These are phyloP conservation scores for Candida tammaniensis DNA, from an alignment of 805 yeast species.

Conservation along the genomic window DNA sequence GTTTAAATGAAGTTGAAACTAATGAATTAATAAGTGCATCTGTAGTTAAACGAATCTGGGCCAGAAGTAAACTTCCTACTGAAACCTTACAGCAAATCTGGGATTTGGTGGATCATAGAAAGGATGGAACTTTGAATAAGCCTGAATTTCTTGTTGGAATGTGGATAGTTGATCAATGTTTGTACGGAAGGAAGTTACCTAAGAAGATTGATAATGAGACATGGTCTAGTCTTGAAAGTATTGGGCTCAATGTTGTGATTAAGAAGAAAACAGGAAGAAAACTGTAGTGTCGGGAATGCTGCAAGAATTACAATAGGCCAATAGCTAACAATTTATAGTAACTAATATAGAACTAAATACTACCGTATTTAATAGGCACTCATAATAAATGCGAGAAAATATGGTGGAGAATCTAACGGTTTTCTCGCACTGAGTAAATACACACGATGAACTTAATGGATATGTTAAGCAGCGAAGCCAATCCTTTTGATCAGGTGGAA, in stretches of 20 bases:
- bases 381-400: too few species aligned
- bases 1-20: constrained; percentile 23
- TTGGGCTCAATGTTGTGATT: constrained; percentile 40
- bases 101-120: constrained; percentile 64
- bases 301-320: too few species aligned
- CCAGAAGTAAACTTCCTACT: constrained; percentile 66
- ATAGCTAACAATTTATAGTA: background rate
- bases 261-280: constrained; percentile 30
- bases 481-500: constrained; percentile 11
- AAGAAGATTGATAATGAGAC: constrained; percentile 59
- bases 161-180: constrained; percentile 96
- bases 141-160: constrained; percentile 91
- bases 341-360: too few species aligned
- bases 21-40: constrained; percentile 48
- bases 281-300: too few species aligned
- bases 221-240: constrained; percentile 73
- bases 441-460: constrained; percentile 37
- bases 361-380: too few species aligned
- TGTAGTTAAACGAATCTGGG: constrained; percentile 79
- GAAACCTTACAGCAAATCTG: constrained; percentile 59
- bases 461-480: constrained; percentile 34
- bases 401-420: background rate
- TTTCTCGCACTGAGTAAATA: background rate
- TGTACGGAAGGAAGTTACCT: constrained; percentile 91
- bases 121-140: constrained; percentile 73